These are phyloP conservation scores for Globisporangium barbulae DNA, from an alignment of 352 stramenopile genomes.

Conservation along the genomic window DNA sequence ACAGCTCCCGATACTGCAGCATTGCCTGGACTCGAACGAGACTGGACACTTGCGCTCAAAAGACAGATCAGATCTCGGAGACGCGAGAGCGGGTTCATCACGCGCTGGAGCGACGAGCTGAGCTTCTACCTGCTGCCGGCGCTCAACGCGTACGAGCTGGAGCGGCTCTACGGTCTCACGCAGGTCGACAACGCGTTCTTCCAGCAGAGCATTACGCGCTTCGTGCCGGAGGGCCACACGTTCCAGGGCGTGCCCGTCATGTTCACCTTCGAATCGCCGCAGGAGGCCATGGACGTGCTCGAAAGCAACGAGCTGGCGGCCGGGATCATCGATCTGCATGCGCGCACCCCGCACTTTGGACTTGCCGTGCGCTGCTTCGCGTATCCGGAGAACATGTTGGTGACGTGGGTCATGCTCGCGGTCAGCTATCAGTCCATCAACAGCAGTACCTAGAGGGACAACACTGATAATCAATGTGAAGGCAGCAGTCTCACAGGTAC, in stretches of 20 bases:
- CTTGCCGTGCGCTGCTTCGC: constrained; percentile 73
- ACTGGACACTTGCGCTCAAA: constrained; percentile 45
- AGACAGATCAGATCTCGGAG: constrained; percentile 37
- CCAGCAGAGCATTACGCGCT: constrained; percentile 72
- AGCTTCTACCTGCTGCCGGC: constrained; percentile 78
- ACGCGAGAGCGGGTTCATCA: constrained; percentile 46
- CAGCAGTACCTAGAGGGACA: neutral
- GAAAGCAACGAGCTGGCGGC: constrained; percentile 38
- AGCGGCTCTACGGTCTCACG: constrained; percentile 61
- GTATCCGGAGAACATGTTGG: constrained; percentile 66
- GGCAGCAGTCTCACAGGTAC: neutral
- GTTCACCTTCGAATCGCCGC: constrained; percentile 32
- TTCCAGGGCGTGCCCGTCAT: constrained; percentile 85
- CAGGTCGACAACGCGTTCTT: constrained; percentile 83
- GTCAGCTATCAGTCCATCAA: constrained; percentile 49
- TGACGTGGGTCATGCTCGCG: constrained; percentile 85
- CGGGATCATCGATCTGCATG: constrained; percentile 63
- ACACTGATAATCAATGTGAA: neutral
- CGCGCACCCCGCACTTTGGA: constrained; percentile 59
- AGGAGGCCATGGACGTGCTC: constrained; percentile 46
- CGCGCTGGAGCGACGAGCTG: constrained; percentile 74
- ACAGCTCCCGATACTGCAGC: constrained; percentile 26
- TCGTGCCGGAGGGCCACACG: constrained; percentile 73
- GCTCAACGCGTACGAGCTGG: constrained; percentile 86
- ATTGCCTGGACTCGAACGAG: constrained; percentile 34